Evolutionary conservation across 2,329 filamentous ascomycete species (phyloP), one percentile per base, ranked within the genome.

Genomic region (Alternaria postmessia): DNA sequence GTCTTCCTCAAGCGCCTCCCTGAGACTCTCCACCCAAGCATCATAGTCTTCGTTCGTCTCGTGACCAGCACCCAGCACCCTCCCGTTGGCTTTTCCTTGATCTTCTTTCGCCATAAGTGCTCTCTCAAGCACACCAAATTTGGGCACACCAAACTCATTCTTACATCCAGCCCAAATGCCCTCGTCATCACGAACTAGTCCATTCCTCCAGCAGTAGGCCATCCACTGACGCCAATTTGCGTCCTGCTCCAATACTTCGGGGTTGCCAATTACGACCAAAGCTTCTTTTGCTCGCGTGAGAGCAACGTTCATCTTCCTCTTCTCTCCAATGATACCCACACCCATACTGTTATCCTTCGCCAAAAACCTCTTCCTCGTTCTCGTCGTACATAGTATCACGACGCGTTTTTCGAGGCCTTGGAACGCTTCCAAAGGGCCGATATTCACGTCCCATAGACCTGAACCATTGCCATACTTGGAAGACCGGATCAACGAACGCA

Each of bases 391-490:
- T 7, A 83, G 65, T 47, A 83, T 80, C 14, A 83, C 77, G 30
- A 81, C 76, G 11, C 79, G 71, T 43, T 74, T 78, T 63, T 83
- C 81, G 6, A 82, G 70, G 0, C 81, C 81, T 60, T 83, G 81
- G 51, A 82, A 83, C 20, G 80, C 81, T 58, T 82, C 81, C 34
- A 82, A 67, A 2, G 81, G 81, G 2, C 81, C 81, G 43, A 83
- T 80, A 51, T 82, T 82, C 7, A 83, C 74, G 26, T 75, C 69
- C 66, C 75, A 74, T 8, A 81, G 63, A 7, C 69, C 70, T 38
- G 32, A 12, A 8, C 46, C 46, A 6, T 24, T 49, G 8, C 46
- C 46, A 38, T 36, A 49, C 14, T 26, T 32, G 4, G 48, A 24
- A 54, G 67, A 51, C 22, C 81, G 75, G 14, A 81, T 78, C 8